These are phyloP conservation scores for Casuarina cunninghamiana DNA, from an alignment of 306 rosid species.

Conservation along the genomic window DNA sequence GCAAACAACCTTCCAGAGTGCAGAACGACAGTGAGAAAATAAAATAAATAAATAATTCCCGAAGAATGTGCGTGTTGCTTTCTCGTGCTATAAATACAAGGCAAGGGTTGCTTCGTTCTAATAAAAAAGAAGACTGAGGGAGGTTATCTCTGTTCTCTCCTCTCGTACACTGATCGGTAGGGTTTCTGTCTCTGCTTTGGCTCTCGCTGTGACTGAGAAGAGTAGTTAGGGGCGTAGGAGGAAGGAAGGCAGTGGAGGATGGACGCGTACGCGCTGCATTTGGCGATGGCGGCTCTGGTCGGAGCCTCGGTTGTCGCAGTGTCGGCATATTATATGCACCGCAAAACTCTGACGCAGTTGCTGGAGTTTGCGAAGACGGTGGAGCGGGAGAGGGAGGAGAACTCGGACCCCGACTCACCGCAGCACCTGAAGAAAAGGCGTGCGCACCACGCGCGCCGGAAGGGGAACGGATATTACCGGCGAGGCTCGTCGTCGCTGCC, in stretches of 20 bases:
- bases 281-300: conserved; percentile 92
- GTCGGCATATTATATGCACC: conserved; percentile 91
- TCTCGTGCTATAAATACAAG: conserved; percentile 49
- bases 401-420: conserved; percentile 50
- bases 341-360: conserved; percentile 80
- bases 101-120: conserved; percentile 10
- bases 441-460: conserved; percentile 37
- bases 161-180: conserved; percentile 36
- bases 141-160: not conserved
- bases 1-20: conserved; percentile 9
- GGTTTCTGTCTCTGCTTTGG: conserved; percentile 33
- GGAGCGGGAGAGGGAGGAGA: conserved; percentile 49
- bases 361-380: conserved; percentile 84
- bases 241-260: conserved; percentile 30
- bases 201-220: not conserved
- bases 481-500: conserved; percentile 70
- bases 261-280: conserved; percentile 79
- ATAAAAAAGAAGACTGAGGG: conserved; percentile 21
- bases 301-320: conserved; percentile 92
- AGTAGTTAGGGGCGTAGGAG: conserved; percentile 8
- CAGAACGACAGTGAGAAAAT: not conserved
- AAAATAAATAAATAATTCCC: not conserved
- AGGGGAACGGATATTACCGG: conserved; percentile 40
- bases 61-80: conserved; percentile 1
- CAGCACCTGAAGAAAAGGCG: conserved; percentile 57